Evolutionary conservation across 345 rosid genomes (phyloP).

Genomic region (Eucalyptus albens): DNA sequence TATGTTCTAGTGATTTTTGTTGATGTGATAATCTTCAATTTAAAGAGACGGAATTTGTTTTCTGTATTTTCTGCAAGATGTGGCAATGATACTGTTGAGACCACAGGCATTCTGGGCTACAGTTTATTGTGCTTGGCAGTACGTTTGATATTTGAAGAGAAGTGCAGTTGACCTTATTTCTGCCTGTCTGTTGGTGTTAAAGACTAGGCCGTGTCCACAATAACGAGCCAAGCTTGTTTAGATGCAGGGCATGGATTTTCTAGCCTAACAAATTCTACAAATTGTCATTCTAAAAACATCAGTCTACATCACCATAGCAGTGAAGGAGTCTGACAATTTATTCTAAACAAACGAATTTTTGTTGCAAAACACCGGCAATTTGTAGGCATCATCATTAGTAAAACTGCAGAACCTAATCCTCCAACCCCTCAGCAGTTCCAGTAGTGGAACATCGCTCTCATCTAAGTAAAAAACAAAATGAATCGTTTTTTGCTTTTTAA

Average conservation of each 20-base stretch:
- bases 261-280: background rate
- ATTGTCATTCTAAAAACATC: background rate
- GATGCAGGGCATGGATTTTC: background rate
- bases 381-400: no score
- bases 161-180: background rate
- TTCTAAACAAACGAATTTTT: no score
- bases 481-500: no score
- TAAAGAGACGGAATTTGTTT: background rate
- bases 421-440: background rate
- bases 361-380: background rate
- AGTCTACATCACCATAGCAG: background rate
- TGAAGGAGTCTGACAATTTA: background rate
- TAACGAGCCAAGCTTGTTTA: background rate
- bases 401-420: background rate
- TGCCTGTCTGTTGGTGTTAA: background rate
- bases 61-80: background rate
- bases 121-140: background rate
- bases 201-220: background rate
- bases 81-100: background rate
- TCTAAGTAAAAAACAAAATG: no score
- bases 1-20: background rate
- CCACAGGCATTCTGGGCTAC: background rate
- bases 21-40: background rate
- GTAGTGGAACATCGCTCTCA: background rate
- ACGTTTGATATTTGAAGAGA: background rate